phyloP scores from a whole-genome alignment of 169 alveolate species.

The Plasmodium yoelii region DNA sequence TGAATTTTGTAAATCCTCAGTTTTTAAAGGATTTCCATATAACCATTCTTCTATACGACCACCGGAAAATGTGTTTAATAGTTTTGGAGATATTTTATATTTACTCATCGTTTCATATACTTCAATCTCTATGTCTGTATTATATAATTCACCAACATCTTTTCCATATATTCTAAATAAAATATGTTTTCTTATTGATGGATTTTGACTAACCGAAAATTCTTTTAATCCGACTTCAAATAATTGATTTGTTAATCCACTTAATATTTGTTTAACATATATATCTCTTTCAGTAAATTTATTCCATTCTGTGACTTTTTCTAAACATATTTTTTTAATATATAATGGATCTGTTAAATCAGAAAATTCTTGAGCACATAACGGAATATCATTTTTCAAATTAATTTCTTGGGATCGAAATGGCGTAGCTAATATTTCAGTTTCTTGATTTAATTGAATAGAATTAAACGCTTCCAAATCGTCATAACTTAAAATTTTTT shows the following conservation, averaged over 20 bases:
- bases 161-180: constrained; percentile 82
- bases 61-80: constrained; percentile 80
- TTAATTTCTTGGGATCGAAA: constrained; percentile 55
- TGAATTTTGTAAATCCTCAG: constrained; percentile 77
- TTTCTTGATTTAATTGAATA: constrained; percentile 65
- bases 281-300: constrained; percentile 59
- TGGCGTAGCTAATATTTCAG: constrained; percentile 54
- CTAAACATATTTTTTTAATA: constrained; percentile 78
- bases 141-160: constrained; percentile 81
- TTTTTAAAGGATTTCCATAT: constrained; percentile 83
- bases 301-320: constrained; percentile 79
- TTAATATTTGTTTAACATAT: constrained; percentile 79
- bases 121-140: constrained; percentile 81
- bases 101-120: constrained; percentile 83
- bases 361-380: constrained; percentile 79
- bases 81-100: constrained; percentile 81
- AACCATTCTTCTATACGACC: constrained; percentile 88
- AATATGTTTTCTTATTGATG: constrained; percentile 68
- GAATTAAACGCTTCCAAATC: constrained; percentile 60
- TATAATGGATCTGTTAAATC: constrained; percentile 79
- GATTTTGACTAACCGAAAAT: constrained; percentile 41
- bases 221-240: constrained; percentile 78
- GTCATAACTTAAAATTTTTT: constrained; percentile 3
- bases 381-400: constrained; percentile 72
- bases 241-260: constrained; percentile 82